Conservation (phyloP, 331 rosid species). For the Pyracantha coccinea region DNA sequence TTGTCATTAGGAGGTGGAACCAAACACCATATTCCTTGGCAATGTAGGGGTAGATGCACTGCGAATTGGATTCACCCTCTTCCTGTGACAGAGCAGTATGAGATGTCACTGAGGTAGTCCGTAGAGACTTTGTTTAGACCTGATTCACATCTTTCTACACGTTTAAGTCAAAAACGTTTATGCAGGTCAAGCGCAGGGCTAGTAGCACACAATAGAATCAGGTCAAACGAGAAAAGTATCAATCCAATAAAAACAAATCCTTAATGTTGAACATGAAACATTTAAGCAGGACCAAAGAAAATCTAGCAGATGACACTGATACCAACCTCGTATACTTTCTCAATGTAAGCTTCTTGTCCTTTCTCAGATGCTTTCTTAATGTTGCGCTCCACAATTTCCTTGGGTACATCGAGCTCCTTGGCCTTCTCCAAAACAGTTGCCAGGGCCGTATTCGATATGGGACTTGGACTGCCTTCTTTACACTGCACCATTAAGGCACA, state of each 20-base stretch:
- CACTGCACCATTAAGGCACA: constrained; percentile 33
- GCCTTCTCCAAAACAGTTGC: constrained; percentile 75
- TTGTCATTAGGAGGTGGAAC: too few relatives aligned
- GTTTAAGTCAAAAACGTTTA: too few relatives aligned
- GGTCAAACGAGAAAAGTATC: neutral
- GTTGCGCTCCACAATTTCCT: constrained; percentile 84
- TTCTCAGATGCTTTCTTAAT: constrained; percentile 88
- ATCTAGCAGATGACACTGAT: neutral
- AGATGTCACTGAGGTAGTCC: too few relatives aligned
- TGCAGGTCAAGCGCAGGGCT: too few relatives aligned
- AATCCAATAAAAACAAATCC: neutral
- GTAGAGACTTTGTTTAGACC: too few relatives aligned
- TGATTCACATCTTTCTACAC: too few relatives aligned
- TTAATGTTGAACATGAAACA: neutral
- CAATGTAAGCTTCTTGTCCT: constrained; percentile 88
- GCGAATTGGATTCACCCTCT: too few relatives aligned
- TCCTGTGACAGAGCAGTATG: too few relatives aligned
- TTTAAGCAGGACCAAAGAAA: neutral
- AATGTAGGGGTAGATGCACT: too few relatives aligned
- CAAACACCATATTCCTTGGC: too few relatives aligned
- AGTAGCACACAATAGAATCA: too few relatives aligned
- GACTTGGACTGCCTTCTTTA: constrained; percentile 80
- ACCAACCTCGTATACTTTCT: constrained; percentile 72
- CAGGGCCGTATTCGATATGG: constrained; percentile 52
- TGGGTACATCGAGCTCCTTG: constrained; percentile 96